phyloP scores from a whole-genome alignment of 2,329 filamentous ascomycete genomes.

The Calonectria multiphialidica region DNA sequence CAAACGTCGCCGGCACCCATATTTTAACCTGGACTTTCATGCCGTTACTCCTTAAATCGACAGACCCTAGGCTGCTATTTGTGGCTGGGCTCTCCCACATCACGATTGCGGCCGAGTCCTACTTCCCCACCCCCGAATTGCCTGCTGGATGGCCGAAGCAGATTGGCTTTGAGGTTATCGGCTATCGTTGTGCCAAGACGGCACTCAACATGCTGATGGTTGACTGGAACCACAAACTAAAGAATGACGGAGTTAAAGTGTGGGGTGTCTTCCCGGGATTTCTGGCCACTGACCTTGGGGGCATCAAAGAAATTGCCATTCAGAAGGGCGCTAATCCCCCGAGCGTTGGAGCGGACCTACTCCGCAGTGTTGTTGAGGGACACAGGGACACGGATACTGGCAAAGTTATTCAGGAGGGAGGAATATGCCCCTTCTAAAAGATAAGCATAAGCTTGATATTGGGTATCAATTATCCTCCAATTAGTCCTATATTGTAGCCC shows the following conservation, averaged over 20 bases:
- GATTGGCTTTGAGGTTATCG: neutral
- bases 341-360: neutral
- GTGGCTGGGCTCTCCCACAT: neutral
- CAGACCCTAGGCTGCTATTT: neutral
- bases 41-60: neutral
- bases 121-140: neutral
- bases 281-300: neutral
- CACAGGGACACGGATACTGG: neutral
- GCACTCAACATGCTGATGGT: neutral
- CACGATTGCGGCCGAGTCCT: neutral
- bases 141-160: neutral
- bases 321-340: neutral
- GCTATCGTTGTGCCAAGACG: neutral
- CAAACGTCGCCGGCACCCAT: neutral
- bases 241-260: neutral
- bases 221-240: constrained; percentile 2
- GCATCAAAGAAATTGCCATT: neutral
- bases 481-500: too few species aligned
- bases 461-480: too few species aligned
- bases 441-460: too few species aligned
- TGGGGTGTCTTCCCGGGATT: neutral
- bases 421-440: neutral
- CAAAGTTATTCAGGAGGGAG: neutral
- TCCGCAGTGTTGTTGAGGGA: neutral
- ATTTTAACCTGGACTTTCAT: neutral